Percentiles rank a stretch among this genome's conserved stretches.
phyloP scores from a whole-genome alignment of 2,329 filamentous ascomycete species.

The Calonectria henricotiae region DNA sequence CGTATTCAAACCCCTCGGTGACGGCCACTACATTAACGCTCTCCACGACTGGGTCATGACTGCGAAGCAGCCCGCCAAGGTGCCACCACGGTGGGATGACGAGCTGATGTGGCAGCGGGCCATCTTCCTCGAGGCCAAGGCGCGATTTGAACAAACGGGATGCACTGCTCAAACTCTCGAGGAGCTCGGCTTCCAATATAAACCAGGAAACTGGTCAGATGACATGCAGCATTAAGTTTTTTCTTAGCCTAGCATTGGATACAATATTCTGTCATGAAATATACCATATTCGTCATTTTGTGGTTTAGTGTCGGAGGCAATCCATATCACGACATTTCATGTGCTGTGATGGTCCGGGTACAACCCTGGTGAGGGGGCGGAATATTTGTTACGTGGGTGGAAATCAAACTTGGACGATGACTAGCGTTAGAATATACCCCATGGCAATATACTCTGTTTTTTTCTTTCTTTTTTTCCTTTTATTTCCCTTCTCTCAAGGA shows the following conservation, averaged over 20 bases:
- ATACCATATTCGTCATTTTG: constrained; percentile 15
- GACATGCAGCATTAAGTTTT: constrained; percentile 20
- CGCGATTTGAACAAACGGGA: constrained; percentile 79
- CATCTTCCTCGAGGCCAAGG: constrained; percentile 79
- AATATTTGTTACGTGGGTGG: constrained; percentile 16
- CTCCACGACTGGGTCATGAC: constrained; percentile 75
- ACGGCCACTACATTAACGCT: constrained; percentile 80
- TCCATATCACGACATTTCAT: constrained; percentile 36
- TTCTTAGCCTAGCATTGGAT: constrained; percentile 11
- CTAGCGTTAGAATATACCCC: constrained; percentile 10
- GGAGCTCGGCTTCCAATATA: constrained; percentile 81
- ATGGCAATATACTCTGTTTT: constrained; percentile 10
- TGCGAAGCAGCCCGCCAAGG: constrained; percentile 73
- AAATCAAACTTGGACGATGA: constrained; percentile 6
- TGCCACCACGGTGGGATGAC: constrained; percentile 80
- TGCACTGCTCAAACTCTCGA: constrained; percentile 76
- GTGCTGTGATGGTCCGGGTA: constrained; percentile 4
- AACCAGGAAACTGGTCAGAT: constrained; percentile 42
- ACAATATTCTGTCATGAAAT: constrained; percentile 15
- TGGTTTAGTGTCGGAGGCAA: constrained; percentile 19
- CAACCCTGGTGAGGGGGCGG: constrained; percentile 19
- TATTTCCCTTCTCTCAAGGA: background rate
- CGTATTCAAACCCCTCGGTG: constrained; percentile 59
- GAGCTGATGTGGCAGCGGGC: constrained; percentile 81
- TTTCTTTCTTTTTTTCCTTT: background rate